These are phyloP conservation scores for Otatea glauca DNA, from an alignment of 176 grass and related monocot species.

Conservation along the genomic window DNA sequence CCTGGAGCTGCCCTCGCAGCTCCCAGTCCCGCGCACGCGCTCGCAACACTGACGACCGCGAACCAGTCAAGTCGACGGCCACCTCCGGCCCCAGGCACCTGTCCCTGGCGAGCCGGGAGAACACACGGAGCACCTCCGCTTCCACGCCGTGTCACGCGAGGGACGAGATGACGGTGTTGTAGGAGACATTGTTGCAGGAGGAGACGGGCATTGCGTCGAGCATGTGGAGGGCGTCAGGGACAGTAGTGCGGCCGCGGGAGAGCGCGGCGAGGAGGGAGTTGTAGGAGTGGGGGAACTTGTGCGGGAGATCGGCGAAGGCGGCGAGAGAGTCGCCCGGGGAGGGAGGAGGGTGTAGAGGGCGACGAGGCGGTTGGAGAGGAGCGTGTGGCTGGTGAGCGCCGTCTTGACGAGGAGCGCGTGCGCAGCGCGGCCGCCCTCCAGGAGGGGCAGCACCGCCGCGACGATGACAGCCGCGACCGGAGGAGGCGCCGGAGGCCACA, in stretches of 20 bases:
- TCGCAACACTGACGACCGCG: too few relatives aligned
- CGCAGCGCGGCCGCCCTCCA: constrained; percentile 45
- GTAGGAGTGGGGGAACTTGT: constrained; percentile 55
- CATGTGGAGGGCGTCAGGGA: constrained; percentile 47
- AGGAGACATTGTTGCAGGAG: constrained; percentile 52
- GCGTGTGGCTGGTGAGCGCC: constrained; percentile 60
- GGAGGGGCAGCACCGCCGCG: constrained; percentile 36
- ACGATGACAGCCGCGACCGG: constrained; percentile 21
- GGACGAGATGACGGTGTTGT: constrained; percentile 70
- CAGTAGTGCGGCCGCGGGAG: neutral
- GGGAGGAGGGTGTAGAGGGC: constrained; percentile 47
- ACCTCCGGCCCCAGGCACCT: too few relatives aligned
- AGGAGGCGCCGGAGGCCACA: too few relatives aligned
- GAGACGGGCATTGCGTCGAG: constrained; percentile 51
- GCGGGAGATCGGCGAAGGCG: constrained; percentile 52
- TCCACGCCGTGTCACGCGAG: constrained; percentile 47
- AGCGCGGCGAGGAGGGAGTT: constrained; percentile 59
- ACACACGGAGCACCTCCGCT: constrained; percentile 40
- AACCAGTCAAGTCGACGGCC: too few relatives aligned
- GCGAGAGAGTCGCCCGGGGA: constrained; percentile 22
- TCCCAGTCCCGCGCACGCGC: too few relatives aligned
- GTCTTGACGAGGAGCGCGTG: constrained; percentile 61
- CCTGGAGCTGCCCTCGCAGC: too few relatives aligned
- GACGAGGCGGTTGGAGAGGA: constrained; percentile 74
- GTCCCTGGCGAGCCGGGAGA: constrained; percentile 33